Base-by-base conservation (phyloP, 2,329 filamentous ascomycete genomes). In the Capronia coronata region DNA sequence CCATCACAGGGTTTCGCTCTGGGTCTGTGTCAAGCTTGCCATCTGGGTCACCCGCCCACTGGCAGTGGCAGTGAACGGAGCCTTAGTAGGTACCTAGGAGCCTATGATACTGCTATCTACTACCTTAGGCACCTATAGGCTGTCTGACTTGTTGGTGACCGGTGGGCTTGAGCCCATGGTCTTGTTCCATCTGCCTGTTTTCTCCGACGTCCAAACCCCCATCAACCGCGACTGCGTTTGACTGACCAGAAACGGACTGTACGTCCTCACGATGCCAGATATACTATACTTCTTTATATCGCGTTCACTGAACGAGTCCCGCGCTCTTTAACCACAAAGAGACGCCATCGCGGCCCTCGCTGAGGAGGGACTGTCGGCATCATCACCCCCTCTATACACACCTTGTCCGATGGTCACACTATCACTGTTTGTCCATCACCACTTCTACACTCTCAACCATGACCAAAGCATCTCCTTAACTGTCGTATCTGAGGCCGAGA, bases 181-280 rank as follows among this genome's bases (percentile, higher is more conserved):
- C 16, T 18, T n/a, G 35, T 39, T 29, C 38, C 30, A 48, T 45
- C 47, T 54, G 51, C 51, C 51, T 54, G 51, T 41, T 54, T 54
- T 44, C 51, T 39, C 51, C 51, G 51, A 54, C 43, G 5, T 13
- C 34, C 11, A n/a, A 16, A 34, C 30, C 14, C 14, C 34, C 34
- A 6, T 50, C 30, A 29, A 37, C 30, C 27, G 46, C 46, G 42
- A 42, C 39, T 50, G 47, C 43, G 47, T 48, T 54, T 48, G 51
- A 23, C 51, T 40, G 29, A 46, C 35, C 22, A 4, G 34, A 18
- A 6, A 19, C 34, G 11, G 34, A 18, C 34, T 37, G 8, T 16
- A 37, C 19, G 7, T 37, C 34, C 30, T 37, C 11, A 13, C 34
- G 8, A 37, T 37, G 34, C 16, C 16, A 19, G 6, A 37, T 19